A percentile compares a stretch with the other conserved stretches of the same genome.
Conservation (phyloP, 1,139 yeast genomes). For the Yamadazyma blattariae region DNA sequence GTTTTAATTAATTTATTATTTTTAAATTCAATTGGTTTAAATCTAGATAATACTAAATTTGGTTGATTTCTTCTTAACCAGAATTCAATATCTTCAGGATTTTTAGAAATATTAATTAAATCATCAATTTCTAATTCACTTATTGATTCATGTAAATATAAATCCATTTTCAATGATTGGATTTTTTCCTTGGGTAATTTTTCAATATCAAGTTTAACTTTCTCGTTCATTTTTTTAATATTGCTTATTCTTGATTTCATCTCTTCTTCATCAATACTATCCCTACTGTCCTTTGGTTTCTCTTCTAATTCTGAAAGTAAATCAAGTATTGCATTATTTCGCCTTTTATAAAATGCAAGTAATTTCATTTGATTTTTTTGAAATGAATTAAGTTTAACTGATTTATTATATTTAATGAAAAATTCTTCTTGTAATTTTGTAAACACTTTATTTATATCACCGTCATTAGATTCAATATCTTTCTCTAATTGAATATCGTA, state of each 20-base stretch:
- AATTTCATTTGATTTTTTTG: conserved; percentile 37
- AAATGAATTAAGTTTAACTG: conserved; percentile 21
- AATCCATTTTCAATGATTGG: conserved; percentile 8
- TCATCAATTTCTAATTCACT: conserved; percentile 43
- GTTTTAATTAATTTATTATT: conserved; percentile 13
- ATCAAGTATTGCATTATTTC: conserved; percentile 38
- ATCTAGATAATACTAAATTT: conserved; percentile 32
- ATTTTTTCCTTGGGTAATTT: conserved; percentile 1
- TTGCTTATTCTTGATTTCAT: conserved; percentile 19
- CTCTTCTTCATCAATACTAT: conserved; percentile 12
- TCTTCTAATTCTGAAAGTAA: conserved; percentile 23
- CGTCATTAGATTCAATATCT: conserved; percentile 10
- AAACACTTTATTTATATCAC: conserved; percentile 14
- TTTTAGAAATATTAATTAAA: conserved; percentile 28
- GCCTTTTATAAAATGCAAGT: conserved; percentile 31
- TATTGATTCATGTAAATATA: conserved; percentile 25
- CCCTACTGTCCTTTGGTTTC: too few species aligned
- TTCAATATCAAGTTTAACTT: conserved; percentile 11
- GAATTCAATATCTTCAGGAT: conserved; percentile 39
- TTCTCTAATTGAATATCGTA: conserved; percentile 9
- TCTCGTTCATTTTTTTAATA: conserved; percentile 22
- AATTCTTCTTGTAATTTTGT: conserved; percentile 13
- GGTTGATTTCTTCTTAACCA: conserved; percentile 41
- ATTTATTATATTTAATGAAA: conserved; percentile 9
- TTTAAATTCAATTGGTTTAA: conserved; percentile 29